These are phyloP conservation scores for Candida dubliniensis DNA, from an alignment of 1,139 yeast species.

Conservation along the genomic window DNA sequence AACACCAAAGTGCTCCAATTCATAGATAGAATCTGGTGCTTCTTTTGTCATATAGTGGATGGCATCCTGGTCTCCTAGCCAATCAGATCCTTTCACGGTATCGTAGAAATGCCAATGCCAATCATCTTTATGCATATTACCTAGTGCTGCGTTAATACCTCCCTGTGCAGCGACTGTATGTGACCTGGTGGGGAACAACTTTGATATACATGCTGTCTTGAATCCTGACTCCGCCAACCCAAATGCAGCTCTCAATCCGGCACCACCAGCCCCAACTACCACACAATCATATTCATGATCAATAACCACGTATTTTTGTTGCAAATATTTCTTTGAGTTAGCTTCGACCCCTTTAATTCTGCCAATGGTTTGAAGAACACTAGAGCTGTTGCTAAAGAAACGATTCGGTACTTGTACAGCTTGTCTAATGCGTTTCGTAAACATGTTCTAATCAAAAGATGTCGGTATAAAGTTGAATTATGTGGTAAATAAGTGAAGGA, in stretches of 20 bases:
- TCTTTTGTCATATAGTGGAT: conserved; percentile 98
- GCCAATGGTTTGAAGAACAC: conserved; percentile 35
- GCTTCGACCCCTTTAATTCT: conserved; percentile 49
- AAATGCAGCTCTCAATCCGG: conserved; percentile 96
- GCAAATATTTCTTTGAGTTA: conserved; percentile 50
- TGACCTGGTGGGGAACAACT: conserved; percentile 96
- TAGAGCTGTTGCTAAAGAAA: conserved; percentile 1
- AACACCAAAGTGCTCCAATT: conserved; percentile 96
- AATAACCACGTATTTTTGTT: conserved; percentile 81
- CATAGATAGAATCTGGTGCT: conserved; percentile 94
- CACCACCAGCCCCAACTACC: conserved; percentile 99
- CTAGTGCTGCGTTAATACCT: conserved; percentile 97
- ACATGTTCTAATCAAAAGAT: background rate
- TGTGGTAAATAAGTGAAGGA: background rate
- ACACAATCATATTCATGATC: conserved; percentile 98
- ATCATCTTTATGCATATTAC: conserved; percentile 96
- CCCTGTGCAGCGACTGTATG: conserved; percentile 99
- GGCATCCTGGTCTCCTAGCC: conserved; percentile 99
- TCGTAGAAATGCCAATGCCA: conserved; percentile 99
- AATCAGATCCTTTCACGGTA: conserved; percentile 98
- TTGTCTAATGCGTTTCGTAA: background rate
- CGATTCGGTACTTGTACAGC: background rate
- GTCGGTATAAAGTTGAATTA: too few relatives aligned
- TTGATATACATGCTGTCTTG: conserved; percentile 96
- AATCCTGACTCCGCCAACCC: conserved; percentile 96